Evolutionary conservation across 495 filamentous ascomycete genomes (phyloP).

Genomic region (Penicillium turbatum): DNA sequence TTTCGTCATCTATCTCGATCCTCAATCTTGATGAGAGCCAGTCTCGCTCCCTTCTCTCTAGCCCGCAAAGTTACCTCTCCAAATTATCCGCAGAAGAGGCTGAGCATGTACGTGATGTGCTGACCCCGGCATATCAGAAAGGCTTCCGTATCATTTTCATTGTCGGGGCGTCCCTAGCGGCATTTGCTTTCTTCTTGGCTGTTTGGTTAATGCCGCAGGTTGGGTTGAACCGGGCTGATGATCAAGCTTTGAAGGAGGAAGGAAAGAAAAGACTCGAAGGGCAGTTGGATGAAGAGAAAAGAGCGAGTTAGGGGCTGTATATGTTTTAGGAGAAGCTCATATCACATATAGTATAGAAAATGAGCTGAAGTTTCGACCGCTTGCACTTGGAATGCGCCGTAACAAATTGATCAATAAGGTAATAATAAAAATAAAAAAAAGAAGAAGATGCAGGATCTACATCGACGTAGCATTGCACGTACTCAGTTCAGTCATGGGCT

Average conservation of each 20-base stretch:
- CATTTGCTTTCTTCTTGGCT: conserved; percentile 42
- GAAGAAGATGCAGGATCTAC: no score
- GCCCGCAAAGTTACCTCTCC: conserved; percentile 31
- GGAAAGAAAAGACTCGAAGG: conserved; percentile 29
- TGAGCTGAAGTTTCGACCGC: no score
- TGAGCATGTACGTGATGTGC: conserved; percentile 30
- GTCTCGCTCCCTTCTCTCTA: conserved; percentile 29
- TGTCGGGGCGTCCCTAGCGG: conserved; percentile 43
- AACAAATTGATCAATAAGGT: no score
- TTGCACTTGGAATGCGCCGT: no score
- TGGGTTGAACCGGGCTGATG: conserved; percentile 38
- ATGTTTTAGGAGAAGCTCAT: no score
- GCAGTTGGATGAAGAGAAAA: conserved; percentile 16
- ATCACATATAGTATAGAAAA: no score
- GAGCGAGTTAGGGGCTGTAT: neutral
- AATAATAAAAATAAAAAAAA: no score
- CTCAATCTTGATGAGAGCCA: conserved; percentile 25
- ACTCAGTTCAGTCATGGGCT: no score
- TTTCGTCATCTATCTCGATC: conserved; percentile 32
- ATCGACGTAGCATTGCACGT: no score
- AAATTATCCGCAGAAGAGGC: conserved; percentile 28
- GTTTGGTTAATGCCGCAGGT: conserved; percentile 46
- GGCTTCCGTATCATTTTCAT: conserved; percentile 51
- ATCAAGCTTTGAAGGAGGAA: conserved; percentile 46
- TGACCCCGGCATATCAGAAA: conserved; percentile 45